These are phyloP conservation scores for Rhodotorula diobovata DNA, from an alignment of 768 basidiomycete species.

Conservation along the genomic window DNA sequence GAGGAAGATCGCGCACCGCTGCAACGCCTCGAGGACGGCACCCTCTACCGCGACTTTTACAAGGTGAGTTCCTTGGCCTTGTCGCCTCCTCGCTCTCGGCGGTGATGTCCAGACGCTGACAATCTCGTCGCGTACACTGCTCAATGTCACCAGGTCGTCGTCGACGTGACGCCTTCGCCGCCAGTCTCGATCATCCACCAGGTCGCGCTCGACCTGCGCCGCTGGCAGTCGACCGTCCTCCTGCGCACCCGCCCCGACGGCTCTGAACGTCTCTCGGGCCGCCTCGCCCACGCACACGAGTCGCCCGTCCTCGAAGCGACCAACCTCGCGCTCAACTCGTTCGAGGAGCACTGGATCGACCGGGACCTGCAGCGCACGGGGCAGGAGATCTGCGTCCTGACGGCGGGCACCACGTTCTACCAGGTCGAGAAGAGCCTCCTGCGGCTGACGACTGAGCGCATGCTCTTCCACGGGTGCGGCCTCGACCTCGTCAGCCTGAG, in stretches of 20 bases:
- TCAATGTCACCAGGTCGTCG: constrained; percentile 75
- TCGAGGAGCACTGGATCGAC: constrained; percentile 91
- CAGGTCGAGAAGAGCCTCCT: constrained; percentile 84
- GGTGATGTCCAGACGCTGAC: no score
- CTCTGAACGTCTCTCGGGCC: constrained; percentile 60
- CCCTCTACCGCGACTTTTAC: constrained; percentile 48
- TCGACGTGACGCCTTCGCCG: constrained; percentile 60
- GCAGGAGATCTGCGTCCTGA: constrained; percentile 72
- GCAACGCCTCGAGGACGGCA: constrained; percentile 65
- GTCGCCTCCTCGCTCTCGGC: not conserved
- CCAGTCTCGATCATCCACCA: constrained; percentile 32
- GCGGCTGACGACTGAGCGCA: constrained; percentile 82
- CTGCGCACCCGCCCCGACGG: constrained; percentile 47
- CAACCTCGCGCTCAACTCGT: constrained; percentile 84
- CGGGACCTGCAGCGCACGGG: constrained; percentile 88
- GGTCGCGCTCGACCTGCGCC: constrained; percentile 22
- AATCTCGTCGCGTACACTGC: no score
- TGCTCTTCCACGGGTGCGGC: constrained; percentile 88
- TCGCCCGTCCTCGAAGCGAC: constrained; percentile 92
- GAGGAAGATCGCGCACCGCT: constrained; percentile 74
- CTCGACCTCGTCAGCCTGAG: constrained; percentile 81
- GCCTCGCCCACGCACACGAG: constrained; percentile 80
- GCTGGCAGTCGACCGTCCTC: constrained; percentile 29
- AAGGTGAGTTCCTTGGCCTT: constrained; percentile 54
- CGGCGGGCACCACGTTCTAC: constrained; percentile 90